phyloP scores from a whole-genome alignment of 208 protist species.

The Chromosphaera perkinsii region DNA sequence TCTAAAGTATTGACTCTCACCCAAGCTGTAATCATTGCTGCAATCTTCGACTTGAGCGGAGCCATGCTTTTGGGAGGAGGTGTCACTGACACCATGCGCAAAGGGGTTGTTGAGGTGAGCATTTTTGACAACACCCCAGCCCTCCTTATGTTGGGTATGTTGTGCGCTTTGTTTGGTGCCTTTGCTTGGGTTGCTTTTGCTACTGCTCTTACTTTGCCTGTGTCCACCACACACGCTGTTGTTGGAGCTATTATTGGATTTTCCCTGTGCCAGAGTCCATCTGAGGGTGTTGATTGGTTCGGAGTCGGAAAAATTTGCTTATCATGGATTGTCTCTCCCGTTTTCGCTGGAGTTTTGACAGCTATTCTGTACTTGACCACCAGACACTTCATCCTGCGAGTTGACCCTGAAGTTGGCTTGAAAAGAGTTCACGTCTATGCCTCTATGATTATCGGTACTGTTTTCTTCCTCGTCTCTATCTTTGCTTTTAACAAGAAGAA shows the following conservation, averaged over 20 bases:
- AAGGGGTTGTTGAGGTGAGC: slow-evolving; percentile 17
- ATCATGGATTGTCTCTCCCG: slow-evolving; percentile 37
- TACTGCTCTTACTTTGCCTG: slow-evolving; percentile 68
- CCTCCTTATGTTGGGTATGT: slow-evolving; percentile 32
- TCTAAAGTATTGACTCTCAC: not conserved
- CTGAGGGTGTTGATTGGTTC: slow-evolving; percentile 12
- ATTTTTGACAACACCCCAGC: slow-evolving; percentile 3
- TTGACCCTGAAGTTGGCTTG: not conserved
- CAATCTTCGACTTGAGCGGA: slow-evolving; percentile 72
- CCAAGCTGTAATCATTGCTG: slow-evolving; percentile 66
- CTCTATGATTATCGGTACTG: not conserved
- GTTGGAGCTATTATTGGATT: slow-evolving; percentile 72
- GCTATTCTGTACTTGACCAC: not conserved
- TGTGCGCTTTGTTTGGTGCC: slow-evolving; percentile 34
- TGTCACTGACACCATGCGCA: slow-evolving; percentile 20
- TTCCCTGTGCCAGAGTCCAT: slow-evolving; percentile 47
- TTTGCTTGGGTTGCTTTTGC: slow-evolving; percentile 68
- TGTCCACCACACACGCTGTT: slow-evolving; percentile 76
- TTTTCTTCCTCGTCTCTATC: slow-evolving; percentile 11
- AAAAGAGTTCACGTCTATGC: not conserved
- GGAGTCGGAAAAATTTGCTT: slow-evolving; percentile 21
- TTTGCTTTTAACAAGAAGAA: slow-evolving; percentile 19
- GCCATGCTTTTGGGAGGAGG: slow-evolving; percentile 50
- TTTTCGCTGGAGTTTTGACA: slow-evolving; percentile 29
- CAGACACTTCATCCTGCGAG: not conserved